Evolutionary conservation across 345 rosid species (phyloP), one percentile per base, ranked within the genome.

Genomic region (Populus pruinosa): DNA sequence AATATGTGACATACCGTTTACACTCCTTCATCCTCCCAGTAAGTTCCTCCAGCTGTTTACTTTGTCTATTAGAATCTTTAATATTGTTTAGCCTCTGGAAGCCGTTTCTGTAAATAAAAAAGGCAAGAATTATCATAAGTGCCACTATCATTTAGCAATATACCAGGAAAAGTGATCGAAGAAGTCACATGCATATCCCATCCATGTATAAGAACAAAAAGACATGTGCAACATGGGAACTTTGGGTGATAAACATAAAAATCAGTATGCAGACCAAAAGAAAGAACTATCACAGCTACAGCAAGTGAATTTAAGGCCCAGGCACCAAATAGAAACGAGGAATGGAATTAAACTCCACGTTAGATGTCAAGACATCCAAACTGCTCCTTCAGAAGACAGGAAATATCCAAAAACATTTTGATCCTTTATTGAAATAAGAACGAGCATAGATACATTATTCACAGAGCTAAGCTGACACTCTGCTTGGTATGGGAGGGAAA

Each of bases 11-110:
- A 66, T 63, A 91, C 99, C 98, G 86, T 90, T 96, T 96, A 84
- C 99, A 96, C 70, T 93, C 99, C 86, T 97, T 86, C 98, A 96
- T 96, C 88, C 83, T 94, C 62, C 87, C 94, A 25, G 99, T 92
- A 73, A 96, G 97, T 79, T 96, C 99, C 79, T 96, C 99, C 31
- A 96, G 91, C 85, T 93, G 98, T 79, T 96, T 96, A 88, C 97
- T 91, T 86, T 96, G 94, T 80, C 99, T 83, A 70, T 83, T 91
- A 39, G 97, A 88, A 81, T 96, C 99, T 86, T 87, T 96, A 69
- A 96, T 89, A 85, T 96, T 96, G 80, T 96, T 98, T 87, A 96
- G 88, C 87, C 88, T 92, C 88, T 92, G 97, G 83, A 93, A 96
- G 75, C 99, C 99, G 94, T 96, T 96, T 82, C 99, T 96, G 94